Evolutionary conservation across 179 eudicot species (phyloP), one percentile per base, ranked within the genome.

Genomic region (Silene coronaria): DNA sequence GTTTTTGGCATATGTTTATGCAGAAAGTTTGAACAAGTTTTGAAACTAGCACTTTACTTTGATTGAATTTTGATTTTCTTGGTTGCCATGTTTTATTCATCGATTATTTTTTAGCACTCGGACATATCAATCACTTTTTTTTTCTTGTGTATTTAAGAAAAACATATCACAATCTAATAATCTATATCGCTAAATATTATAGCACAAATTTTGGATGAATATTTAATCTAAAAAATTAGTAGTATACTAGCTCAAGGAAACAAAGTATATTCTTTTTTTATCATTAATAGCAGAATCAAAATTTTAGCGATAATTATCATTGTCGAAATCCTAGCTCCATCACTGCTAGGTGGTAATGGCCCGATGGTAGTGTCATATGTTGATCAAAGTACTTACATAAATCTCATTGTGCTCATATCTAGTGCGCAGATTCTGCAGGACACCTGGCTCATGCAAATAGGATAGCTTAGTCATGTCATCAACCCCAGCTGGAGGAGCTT

Each of bases 361-460:
- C 6, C 21, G 58, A 51, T 53, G 6, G 58, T 53, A 53, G 58
- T 53, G 21, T 17, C n/a, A 7, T 53, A 14, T 53, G 48, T 6
- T 19, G 32, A 17, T 38, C 60, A 57, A 32, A 30, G 19, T 75
- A 70, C 97, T 85, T 88, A 92, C 99, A 81, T 95, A 95, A 62
- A 95, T 95, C 80, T 92, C 97, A 77, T 92, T 90, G 51, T 89
- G 93, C 81, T 92, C 99, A 76, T 90, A 95, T 95, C 99, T 92
- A 61, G 75, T 87, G 80, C 77, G 86, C 63, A 95, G 77, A 79
- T 95, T 95, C 78, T 87, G 87, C 78, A 95, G 70, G 55, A 95
- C 97, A 70, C 99, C 99, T 73, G 97, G 99, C 80, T 95, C 99
- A 65, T 95, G 99, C 86, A 95, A 83, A 85, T 95, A 95, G 10